Evolutionary conservation across 768 basidiomycete genomes (phyloP).

Genomic region (Hygrocybe punicea): DNA sequence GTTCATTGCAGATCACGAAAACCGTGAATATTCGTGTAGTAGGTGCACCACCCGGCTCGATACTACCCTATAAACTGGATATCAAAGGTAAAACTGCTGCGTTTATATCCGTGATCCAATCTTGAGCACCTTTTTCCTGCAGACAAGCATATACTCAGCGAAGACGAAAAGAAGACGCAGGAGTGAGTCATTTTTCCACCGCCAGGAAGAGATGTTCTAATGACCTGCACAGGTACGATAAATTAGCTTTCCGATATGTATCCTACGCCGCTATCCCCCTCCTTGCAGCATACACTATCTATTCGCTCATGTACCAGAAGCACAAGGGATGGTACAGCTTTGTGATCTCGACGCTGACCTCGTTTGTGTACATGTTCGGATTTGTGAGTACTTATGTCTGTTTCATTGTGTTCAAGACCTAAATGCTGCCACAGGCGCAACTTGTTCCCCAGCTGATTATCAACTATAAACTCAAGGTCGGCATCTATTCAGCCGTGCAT

Average conservation of each 20-base stretch:
- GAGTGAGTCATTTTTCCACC: constrained; percentile 55
- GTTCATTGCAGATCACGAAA: constrained; percentile 63
- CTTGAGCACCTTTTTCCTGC: neutral
- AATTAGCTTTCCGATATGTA: constrained; percentile 91
- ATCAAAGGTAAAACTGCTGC: constrained; percentile 63
- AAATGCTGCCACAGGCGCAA: constrained; percentile 57
- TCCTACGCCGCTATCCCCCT: constrained; percentile 84
- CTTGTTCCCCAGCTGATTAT: constrained; percentile 86
- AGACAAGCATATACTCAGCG: constrained; percentile 95
- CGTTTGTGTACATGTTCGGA: constrained; percentile 95
- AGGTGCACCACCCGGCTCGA: constrained; percentile 56
- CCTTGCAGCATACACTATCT: constrained; percentile 70
- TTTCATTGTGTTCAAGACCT: constrained; percentile 13
- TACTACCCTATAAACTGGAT: constrained; percentile 73
- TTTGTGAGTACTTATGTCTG: constrained; percentile 67
- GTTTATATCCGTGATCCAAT: neutral
- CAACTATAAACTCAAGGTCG: constrained; percentile 93
- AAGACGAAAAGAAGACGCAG: constrained; percentile 97
- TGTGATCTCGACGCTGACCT: constrained; percentile 86
- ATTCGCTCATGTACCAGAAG: constrained; percentile 76
- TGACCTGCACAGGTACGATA: constrained; percentile 64
- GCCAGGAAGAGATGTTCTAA: constrained; percentile 6
- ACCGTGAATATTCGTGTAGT: constrained; percentile 83
- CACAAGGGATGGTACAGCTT: constrained; percentile 98
- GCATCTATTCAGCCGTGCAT: constrained; percentile 22